Conservation (phyloP, 2,329 filamentous ascomycete species). For the Colletotrichum tropicale region DNA sequence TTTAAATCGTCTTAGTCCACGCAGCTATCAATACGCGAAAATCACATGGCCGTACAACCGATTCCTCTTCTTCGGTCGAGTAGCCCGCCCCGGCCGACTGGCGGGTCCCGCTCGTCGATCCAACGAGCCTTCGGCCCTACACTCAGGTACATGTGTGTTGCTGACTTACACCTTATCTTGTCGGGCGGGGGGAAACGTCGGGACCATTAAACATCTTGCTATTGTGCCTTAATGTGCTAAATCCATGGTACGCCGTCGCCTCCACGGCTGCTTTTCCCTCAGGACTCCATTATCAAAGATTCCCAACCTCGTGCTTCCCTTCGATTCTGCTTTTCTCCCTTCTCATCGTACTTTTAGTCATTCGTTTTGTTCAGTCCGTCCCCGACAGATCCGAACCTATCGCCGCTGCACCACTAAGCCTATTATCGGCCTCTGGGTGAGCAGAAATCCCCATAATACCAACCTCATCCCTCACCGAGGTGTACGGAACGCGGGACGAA, state of each 20-base stretch:
- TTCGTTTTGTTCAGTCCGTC: neutral
- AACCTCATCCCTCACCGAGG: constrained; percentile 6
- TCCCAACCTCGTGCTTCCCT: neutral
- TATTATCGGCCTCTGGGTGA: neutral
- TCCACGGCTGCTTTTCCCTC: neutral
- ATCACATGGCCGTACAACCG: neutral
- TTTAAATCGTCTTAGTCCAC: neutral
- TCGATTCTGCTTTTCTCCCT: neutral
- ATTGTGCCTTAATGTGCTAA: neutral
- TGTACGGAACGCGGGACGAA: constrained; percentile 14
- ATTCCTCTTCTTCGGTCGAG: constrained; percentile 3
- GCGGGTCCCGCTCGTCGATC: constrained; percentile 6
- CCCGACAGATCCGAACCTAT: neutral
- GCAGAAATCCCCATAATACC: neutral
- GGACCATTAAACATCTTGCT: neutral
- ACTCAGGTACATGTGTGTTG: neutral
- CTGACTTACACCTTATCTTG: neutral
- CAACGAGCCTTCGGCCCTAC: constrained; percentile 18
- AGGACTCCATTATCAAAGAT: neutral
- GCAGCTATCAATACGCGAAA: neutral
- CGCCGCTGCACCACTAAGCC: neutral
- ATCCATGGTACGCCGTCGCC: neutral
- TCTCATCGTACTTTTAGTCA: neutral
- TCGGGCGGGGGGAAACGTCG: neutral
- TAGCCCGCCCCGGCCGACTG: constrained; percentile 15